phyloP scores from a whole-genome alignment of 2,329 filamentous ascomycete genomes.

The Pyrenophora seminiperda region DNA sequence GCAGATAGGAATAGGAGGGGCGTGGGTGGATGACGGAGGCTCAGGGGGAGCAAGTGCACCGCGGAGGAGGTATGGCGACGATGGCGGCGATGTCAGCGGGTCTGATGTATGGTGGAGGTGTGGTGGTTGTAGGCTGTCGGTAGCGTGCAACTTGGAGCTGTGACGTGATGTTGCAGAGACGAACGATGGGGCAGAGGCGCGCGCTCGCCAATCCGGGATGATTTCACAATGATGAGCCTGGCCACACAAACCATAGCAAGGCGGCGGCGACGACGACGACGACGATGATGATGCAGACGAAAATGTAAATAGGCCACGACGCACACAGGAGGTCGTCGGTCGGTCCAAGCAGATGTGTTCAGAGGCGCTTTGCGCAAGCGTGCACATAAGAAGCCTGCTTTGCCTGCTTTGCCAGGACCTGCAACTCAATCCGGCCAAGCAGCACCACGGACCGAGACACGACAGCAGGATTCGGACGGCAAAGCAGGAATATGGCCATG shows the following conservation, averaged over 20 bases:
- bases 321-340: background rate
- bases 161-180: slow-evolving; percentile 19
- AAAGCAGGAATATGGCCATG: background rate
- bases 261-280: too few relatives aligned
- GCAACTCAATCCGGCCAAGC: slow-evolving; percentile 20
- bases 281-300: background rate
- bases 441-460: slow-evolving; percentile 19
- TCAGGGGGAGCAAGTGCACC: slow-evolving; percentile 22
- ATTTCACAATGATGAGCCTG: slow-evolving; percentile 23
- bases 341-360: too few relatives aligned
- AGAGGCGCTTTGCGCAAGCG: slow-evolving; percentile 14
- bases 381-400: slow-evolving; percentile 22
- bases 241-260: slow-evolving; percentile 7
- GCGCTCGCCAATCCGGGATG: slow-evolving; percentile 12
- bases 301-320: background rate
- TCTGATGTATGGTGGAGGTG: slow-evolving; percentile 22
- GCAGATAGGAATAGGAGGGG: slow-evolving; percentile 14
- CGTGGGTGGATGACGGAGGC: slow-evolving; percentile 5
- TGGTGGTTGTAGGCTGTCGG: slow-evolving; percentile 20
- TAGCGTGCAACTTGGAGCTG: slow-evolving; percentile 27
- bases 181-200: slow-evolving; percentile 26
- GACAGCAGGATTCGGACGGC: slow-evolving; percentile 7
- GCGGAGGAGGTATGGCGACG: slow-evolving; percentile 11
- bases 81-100: slow-evolving; percentile 21
- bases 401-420: slow-evolving; percentile 6